phyloP scores from a whole-genome alignment of 768 basidiomycete species.

The Xanthoconium purpureum region DNA sequence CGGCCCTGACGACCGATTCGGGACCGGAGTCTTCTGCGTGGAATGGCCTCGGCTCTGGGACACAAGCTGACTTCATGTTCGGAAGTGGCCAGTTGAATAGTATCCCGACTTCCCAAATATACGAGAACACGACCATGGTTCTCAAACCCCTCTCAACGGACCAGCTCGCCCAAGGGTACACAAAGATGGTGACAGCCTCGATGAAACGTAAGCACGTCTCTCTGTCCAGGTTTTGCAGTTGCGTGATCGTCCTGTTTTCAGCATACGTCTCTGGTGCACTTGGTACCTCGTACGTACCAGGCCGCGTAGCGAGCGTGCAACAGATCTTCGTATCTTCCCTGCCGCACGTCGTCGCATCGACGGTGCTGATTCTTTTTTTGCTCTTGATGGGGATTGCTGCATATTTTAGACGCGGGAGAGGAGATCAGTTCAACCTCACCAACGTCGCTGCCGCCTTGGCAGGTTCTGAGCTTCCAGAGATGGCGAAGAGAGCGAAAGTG shows the following conservation, averaged over 20 bases:
- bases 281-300: slow-evolving; percentile 13
- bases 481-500: slow-evolving; percentile 3
- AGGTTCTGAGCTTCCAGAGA: slow-evolving; percentile 4
- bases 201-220: slow-evolving; percentile 14
- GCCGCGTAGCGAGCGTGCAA: slow-evolving; percentile 9
- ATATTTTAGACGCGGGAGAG: slow-evolving; percentile 9
- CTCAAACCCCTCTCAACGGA: slow-evolving; percentile 5
- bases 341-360: slow-evolving; percentile 12
- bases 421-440: slow-evolving; percentile 13
- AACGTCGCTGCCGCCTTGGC: slow-evolving; percentile 11
- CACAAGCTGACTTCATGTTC: slow-evolving; percentile 10
- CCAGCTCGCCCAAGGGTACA: slow-evolving; percentile 8
- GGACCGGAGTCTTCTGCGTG: slow-evolving; percentile 6
- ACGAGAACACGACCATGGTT: slow-evolving; percentile 3
- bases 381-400: slow-evolving; percentile 1
- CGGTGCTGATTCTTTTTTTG: background rate
- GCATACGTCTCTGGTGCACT: slow-evolving; percentile 13
- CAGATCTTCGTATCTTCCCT: slow-evolving; percentile 15
- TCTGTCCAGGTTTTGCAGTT: background rate
- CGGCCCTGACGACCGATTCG: slow-evolving; percentile 4
- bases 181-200: slow-evolving; percentile 9
- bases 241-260: background rate
- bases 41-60: slow-evolving; percentile 9
- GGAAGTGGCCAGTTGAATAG: slow-evolving; percentile 2
- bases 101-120: background rate